Evolutionary conservation across 306 rosid genomes (phyloP).

Genomic region (Macrotyloma uniflorum): DNA sequence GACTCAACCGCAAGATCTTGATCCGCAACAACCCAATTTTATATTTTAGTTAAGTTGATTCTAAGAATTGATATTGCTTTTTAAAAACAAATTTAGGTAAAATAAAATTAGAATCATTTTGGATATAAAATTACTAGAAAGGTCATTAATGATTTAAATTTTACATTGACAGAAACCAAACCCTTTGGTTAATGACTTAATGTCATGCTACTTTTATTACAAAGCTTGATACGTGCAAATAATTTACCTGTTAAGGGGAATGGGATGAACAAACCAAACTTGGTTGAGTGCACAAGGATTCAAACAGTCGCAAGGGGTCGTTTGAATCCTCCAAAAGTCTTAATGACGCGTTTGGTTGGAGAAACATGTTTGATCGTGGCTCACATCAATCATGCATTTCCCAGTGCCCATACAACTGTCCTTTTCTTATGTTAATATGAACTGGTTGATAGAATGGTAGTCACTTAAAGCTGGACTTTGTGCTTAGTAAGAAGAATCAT

Average conservation of each 20-base stretch:
- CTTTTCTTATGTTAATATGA: not conserved
- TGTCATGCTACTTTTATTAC: not conserved
- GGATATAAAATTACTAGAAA: not conserved
- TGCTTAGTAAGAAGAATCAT: not conserved
- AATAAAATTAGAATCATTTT: not conserved
- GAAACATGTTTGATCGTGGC: not conserved
- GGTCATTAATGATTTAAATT: not conserved
- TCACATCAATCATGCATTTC: not conserved
- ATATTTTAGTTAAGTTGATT: too few relatives aligned
- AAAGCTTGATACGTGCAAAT: not conserved
- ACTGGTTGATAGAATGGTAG: not conserved
- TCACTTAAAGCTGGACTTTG: not conserved
- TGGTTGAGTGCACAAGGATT: not conserved
- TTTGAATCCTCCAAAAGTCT: not conserved
- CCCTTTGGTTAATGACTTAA: not conserved
- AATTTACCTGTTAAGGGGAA: not conserved
- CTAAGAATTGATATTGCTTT: too few relatives aligned
- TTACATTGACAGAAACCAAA: not conserved
- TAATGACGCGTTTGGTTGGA: not conserved
- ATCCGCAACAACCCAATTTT: not conserved
- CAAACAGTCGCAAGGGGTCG: slow-evolving; percentile 2
- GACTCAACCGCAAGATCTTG: not conserved
- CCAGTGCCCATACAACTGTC: not conserved
- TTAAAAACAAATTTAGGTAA: too few relatives aligned
- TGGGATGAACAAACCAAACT: not conserved